Percentiles rank a stretch among this genome's conserved stretches.
phyloP scores from a whole-genome alignment of 2,329 filamentous ascomycete species.

The Colletotrichum theobromicola region DNA sequence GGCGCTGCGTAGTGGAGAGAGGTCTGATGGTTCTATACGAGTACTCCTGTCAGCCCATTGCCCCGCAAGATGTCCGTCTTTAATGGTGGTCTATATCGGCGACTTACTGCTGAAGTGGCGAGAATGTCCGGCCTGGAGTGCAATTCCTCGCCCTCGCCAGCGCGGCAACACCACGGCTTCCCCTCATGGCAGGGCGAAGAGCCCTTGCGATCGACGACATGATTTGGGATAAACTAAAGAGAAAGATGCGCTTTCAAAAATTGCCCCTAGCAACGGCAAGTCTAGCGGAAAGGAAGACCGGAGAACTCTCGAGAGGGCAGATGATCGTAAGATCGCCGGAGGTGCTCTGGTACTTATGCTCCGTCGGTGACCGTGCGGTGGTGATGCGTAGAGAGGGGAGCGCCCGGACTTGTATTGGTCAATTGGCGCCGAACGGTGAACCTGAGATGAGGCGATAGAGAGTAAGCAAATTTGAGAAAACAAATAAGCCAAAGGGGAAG shows the following conservation, averaged over 20 bases:
- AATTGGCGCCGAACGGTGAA: conserved; percentile 2
- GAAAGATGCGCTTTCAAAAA: not conserved
- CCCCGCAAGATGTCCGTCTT: not conserved
- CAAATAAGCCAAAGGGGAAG: not conserved
- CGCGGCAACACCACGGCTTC: conserved; percentile 39
- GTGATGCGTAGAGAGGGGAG: not conserved
- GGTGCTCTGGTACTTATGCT: conserved; percentile 12
- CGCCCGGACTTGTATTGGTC: conserved; percentile 4
- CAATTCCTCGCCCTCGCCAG: conserved; percentile 28
- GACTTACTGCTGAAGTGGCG: conserved; percentile 34
- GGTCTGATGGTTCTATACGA: conserved; percentile 44
- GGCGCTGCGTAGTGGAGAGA: conserved; percentile 65
- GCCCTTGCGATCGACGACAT: conserved; percentile 58
- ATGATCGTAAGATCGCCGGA: conserved; percentile 2
- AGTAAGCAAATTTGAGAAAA: not conserved
- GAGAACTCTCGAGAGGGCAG: not conserved
- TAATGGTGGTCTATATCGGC: not conserved
- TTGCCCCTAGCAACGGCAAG: not conserved
- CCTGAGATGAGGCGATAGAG: not conserved
- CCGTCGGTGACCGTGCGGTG: conserved; percentile 1
- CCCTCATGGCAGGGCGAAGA: conserved; percentile 56
- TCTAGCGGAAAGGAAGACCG: not conserved
- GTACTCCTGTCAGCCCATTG: not conserved
- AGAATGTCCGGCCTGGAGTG: conserved; percentile 15
- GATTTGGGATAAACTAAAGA: conserved; percentile 23